Evolutionary conservation across 495 filamentous ascomycete genomes (phyloP).

Genomic region (Pseudomonodictys pantanalensis): DNA sequence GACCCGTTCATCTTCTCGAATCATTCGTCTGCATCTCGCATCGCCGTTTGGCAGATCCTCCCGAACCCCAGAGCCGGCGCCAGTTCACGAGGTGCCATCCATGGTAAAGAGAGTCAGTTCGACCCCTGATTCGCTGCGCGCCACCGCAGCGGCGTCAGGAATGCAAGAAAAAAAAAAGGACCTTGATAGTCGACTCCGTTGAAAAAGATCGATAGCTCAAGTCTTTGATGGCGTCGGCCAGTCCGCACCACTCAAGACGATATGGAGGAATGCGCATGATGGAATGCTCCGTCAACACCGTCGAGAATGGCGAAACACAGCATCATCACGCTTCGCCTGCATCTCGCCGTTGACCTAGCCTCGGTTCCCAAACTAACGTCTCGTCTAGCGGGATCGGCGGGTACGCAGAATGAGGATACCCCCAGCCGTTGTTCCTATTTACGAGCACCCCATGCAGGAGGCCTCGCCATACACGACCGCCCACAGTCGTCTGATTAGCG

Average conservation of each 20-base stretch:
- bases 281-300: conserved; percentile 4
- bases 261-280: conserved; percentile 10
- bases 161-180: neutral
- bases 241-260: conserved; percentile 21
- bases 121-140: conserved; percentile 9
- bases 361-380: conserved; percentile 8
- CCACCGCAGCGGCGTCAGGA: neutral
- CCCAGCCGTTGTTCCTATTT: conserved; percentile 1
- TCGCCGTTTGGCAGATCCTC: neutral
- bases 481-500: neutral
- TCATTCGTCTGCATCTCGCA: neutral
- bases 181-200: no score
- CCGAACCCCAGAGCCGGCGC: neutral
- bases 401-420: neutral
- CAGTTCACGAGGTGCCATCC: neutral
- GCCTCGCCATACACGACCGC: neutral
- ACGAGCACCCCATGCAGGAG: neutral
- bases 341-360: conserved; percentile 9
- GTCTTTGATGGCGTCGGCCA: conserved; percentile 17
- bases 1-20: conserved; percentile 9
- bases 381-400: conserved; percentile 25
- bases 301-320: conserved; percentile 19
- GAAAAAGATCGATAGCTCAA: conserved; percentile 5
- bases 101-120: neutral
- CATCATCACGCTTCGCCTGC: neutral